Evolutionary conservation across 371 early-diverging fungal species (phyloP), one percentile per base, ranked within the genome.

Genomic region (Zopfochytrium polystomum): DNA sequence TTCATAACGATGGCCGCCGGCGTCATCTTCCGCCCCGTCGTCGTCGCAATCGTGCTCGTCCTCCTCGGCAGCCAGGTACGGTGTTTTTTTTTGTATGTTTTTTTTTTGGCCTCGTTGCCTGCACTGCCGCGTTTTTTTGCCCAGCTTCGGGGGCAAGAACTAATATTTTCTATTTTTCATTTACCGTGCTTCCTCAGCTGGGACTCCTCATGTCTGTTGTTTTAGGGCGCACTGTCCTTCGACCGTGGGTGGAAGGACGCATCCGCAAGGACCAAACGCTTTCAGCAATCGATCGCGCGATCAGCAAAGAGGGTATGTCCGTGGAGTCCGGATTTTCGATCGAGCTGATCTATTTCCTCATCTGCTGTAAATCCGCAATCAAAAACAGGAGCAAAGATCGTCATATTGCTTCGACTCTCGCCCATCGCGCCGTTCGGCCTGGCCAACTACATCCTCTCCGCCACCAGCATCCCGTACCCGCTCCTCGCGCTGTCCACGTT

Each of bases 351-450:
- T n/a, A n/a, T n/a, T n/a, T n/a, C n/a, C n/a, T n/a, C n/a, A n/a
- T n/a, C n/a, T n/a, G n/a, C n/a, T n/a, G n/a, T n/a, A n/a, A n/a
- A n/a, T n/a, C n/a, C n/a, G n/a, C n/a, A n/a, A n/a, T n/a, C n/a
- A n/a, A n/a, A n/a, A n/a, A n/a, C n/a, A 38, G 38, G 11, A 7
- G 38, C 52, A 54, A 67, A 60, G 48, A 45, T 71, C 11, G 67
- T 67, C 11, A 25, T 71, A 2, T 50, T 71, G 15, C 55, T 71
- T 1, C 57, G 71, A 6, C 50, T 74, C 33, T 61, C 70, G 20
- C 74, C 74, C 11, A 47, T 74, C 11, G 58, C 63, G 3, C 74
- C 74, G 4, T 74, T 71, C 49, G 74, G 74, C 7, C 29, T 74
- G 20, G 58, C 61, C 31, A 71, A 70, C 58, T 74, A 71, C 45